phyloP scores from a whole-genome alignment of 2,329 filamentous ascomycete genomes.

The Colletotrichum caudatum region DNA sequence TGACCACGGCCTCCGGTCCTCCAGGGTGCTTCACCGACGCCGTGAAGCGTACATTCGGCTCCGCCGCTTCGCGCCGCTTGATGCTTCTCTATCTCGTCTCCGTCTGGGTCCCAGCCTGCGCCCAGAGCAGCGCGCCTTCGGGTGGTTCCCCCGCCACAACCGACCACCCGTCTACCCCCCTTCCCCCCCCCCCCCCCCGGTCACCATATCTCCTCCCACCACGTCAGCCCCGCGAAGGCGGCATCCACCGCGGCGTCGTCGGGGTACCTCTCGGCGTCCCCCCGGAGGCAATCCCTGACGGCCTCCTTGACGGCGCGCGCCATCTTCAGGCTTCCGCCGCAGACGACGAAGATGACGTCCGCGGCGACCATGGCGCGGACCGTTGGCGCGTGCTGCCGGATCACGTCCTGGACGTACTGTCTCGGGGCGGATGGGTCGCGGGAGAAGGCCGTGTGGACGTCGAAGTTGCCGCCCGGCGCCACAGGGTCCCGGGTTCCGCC shows the following conservation, averaged over 20 bases:
- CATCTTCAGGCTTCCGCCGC: conserved; percentile 70
- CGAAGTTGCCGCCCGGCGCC: conserved; percentile 10
- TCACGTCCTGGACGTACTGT: conserved; percentile 68
- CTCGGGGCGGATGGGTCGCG: conserved; percentile 59
- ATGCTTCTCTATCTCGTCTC: background rate
- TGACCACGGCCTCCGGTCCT: background rate
- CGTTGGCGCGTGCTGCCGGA: conserved; percentile 56
- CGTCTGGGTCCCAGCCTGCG: background rate
- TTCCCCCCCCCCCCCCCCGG: fast-evolving
- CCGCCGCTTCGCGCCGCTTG: background rate
- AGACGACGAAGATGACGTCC: conserved; percentile 63
- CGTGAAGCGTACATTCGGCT: background rate
- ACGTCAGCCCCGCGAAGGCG: conserved; percentile 53
- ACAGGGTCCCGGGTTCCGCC: conserved; percentile 40
- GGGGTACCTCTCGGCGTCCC: conserved; percentile 49
- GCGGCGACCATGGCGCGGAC: conserved; percentile 54
- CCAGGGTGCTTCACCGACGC: background rate
- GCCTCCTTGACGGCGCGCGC: conserved; percentile 66
- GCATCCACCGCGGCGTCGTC: conserved; percentile 54
- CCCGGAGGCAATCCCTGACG: conserved; percentile 61
- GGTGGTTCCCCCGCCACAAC: background rate
- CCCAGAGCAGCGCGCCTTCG: background rate
- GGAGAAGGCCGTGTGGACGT: conserved; percentile 61
- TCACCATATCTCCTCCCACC: conserved; percentile 73
- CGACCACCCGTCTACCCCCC: too few species aligned